These are phyloP conservation scores for Hypoxylon fragiforme DNA, from an alignment of 495 filamentous ascomycete genomes.

Conservation along the genomic window DNA sequence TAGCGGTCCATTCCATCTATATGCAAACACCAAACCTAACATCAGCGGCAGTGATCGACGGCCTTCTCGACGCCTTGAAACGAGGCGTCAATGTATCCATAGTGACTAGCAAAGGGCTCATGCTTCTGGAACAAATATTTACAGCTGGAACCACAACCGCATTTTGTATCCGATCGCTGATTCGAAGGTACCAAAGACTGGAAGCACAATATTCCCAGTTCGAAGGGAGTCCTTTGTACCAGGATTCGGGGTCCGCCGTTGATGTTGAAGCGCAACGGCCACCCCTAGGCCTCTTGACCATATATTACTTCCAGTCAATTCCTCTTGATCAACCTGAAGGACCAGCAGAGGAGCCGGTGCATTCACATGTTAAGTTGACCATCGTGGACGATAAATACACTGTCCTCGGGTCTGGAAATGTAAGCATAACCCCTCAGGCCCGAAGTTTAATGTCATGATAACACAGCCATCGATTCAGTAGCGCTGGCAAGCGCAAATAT, in stretches of 20 bases:
- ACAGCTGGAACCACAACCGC: slow-evolving; percentile 70
- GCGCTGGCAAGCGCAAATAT: no score
- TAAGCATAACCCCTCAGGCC: slow-evolving; percentile 9
- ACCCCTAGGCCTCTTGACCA: slow-evolving; percentile 44
- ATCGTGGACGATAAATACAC: slow-evolving; percentile 62
- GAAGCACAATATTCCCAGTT: neutral
- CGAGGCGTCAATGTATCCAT: slow-evolving; percentile 65
- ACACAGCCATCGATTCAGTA: no score
- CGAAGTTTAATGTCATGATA: neutral
- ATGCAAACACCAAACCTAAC: slow-evolving; percentile 76
- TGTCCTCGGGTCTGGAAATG: slow-evolving; percentile 72
- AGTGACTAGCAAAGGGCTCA: slow-evolving; percentile 66
- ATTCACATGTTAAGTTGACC: slow-evolving; percentile 72
- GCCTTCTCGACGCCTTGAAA: slow-evolving; percentile 55
- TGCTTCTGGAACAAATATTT: slow-evolving; percentile 72
- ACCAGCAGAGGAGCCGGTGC: slow-evolving; percentile 55
- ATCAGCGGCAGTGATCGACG: slow-evolving; percentile 56
- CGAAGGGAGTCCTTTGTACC: neutral
- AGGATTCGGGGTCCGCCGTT: slow-evolving; percentile 8
- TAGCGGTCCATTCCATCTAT: slow-evolving; percentile 57
- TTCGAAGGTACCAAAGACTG: slow-evolving; percentile 47
- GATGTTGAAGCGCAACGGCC: slow-evolving; percentile 39
- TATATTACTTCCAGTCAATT: slow-evolving; percentile 53
- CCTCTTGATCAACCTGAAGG: slow-evolving; percentile 2
- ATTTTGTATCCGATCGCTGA: slow-evolving; percentile 57